phyloP scores from a whole-genome alignment of 768 basidiomycete species.

The Boletales sp. region DNA sequence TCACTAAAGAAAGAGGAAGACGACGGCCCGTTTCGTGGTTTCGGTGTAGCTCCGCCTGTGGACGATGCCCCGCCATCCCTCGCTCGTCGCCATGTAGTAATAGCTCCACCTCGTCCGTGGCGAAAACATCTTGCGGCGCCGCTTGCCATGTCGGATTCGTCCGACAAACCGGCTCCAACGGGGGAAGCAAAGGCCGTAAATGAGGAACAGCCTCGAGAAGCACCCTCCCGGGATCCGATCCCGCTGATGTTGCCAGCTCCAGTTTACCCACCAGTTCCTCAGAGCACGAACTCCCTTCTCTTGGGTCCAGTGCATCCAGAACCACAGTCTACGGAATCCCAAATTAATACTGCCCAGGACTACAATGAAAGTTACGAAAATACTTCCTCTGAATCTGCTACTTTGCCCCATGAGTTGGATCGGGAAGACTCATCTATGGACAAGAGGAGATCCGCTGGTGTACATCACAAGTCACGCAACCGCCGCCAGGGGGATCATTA shows the following conservation, averaged over 20 bases:
- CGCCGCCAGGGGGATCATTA: conserved; percentile 8
- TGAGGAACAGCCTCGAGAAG: not conserved
- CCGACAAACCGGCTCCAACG: not conserved
- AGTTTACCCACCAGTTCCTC: conserved; percentile 3
- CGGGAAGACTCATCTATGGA: conserved; percentile 9
- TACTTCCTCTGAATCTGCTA: conserved; percentile 7
- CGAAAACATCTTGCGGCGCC: conserved; percentile 6
- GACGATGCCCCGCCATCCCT: conserved; percentile 2
- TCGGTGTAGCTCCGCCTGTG: not conserved
- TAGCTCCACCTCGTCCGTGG: conserved; percentile 23
- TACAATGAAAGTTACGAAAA: not conserved
- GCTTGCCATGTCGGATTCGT: not conserved
- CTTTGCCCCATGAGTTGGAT: conserved; percentile 1
- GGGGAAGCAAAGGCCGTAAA: not conserved
- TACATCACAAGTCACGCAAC: conserved; percentile 1
- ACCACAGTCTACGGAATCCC: conserved; percentile 1
- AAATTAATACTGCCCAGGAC: not conserved
- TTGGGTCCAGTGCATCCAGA: conserved; percentile 8
- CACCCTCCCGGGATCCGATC: not conserved
- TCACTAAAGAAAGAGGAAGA: conserved; percentile 16
- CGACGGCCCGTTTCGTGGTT: conserved; percentile 4
- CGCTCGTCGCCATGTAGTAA: conserved; percentile 19
- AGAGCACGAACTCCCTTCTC: conserved; percentile 8
- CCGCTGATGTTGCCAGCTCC: conserved; percentile 11
- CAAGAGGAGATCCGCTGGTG: conserved; percentile 8